These are phyloP conservation scores for Panicum hallii DNA, from an alignment of 202 grass and related monocot species.

Conservation along the genomic window DNA sequence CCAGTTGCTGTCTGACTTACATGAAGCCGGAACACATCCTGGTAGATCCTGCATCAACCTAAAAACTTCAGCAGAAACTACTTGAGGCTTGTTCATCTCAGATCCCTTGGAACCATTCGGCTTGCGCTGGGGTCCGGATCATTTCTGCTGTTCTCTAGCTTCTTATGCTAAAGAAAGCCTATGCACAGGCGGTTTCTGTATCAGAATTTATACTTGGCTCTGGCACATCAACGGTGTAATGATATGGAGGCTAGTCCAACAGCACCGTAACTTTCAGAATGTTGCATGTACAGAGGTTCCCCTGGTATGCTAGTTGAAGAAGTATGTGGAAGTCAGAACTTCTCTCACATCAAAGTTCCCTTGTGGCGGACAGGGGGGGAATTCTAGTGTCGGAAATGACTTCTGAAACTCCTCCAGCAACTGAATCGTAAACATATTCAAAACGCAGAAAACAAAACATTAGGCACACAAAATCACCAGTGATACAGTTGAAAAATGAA, in stretches of 20 bases:
- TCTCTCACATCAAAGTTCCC: conserved; percentile 78
- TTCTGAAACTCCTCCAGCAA: conserved; percentile 76
- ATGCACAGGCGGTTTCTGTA: background rate
- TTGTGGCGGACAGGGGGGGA: conserved; percentile 79
- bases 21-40: conserved; percentile 27
- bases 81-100: conserved; percentile 1
- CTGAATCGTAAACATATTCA: conserved; percentile 57
- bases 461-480: conserved; percentile 17
- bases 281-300: conserved; percentile 19
- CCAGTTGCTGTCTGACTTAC: background rate
- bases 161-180: conserved; percentile 19
- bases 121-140: background rate
- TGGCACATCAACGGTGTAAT: background rate
- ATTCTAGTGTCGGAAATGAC: conserved; percentile 66
- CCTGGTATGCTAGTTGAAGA: conserved; percentile 71
- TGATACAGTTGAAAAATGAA: background rate
- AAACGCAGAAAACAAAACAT: conserved; percentile 27
- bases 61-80: conserved; percentile 56
- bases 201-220: background rate
- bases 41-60: conserved; percentile 48
- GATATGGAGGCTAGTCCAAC: conserved; percentile 6
- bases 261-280: conserved; percentile 2
- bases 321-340: conserved; percentile 84
- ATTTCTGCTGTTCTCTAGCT: conserved; percentile 25
- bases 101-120: conserved; percentile 25